Base-by-base conservation (phyloP, 2,329 filamentous ascomycete genomes). In the Mariannaea elegans region DNA sequence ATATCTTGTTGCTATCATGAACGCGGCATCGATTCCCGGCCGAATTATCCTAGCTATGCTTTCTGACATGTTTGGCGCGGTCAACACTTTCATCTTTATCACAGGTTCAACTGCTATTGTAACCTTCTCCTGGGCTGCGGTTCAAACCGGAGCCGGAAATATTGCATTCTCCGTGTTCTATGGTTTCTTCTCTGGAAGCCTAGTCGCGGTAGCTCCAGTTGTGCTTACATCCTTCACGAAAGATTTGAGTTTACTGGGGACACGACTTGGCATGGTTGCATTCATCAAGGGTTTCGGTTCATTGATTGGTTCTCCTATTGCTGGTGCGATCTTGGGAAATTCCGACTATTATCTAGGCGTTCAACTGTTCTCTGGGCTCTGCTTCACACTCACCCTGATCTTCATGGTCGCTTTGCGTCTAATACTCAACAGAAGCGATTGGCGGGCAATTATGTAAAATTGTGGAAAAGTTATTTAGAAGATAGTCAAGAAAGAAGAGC, bases 1-100 rank as follows among this genome's bases (percentile, higher is more conserved):
- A 14, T 84, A 85, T 59, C 74, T 85, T 23, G 72, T 85, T 6
- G 73, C 83, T 2, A 80, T 85, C 48, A 76, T 84, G 41, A 85
- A 85, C 69, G 82, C 79, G 1, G 77, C 81, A 0, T 82, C 81
- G 0, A 75, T 84, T 6, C 74, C 82, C 6, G 83, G 84, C 0
- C 78, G 84, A 8, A 72, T 85, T 1, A 67, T 83, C 1, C 81
- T 81, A 0, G 78, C 78, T 3, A 73, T 80, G 13, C 61, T 84
- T 6, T 80, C 80, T 0, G 77, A 79, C 48, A 69, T 67, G 29
- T 60, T 80, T 39, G 81, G 81, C 1, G 72, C 77, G 2, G 62
- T 83, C 10, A 77, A 81, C 54, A 75, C 77, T 1, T 76, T 79
- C 61, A 69, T 80, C 14, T 72, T 75, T 4, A 69, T 75, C 4